phyloP scores from a whole-genome alignment of 495 filamentous ascomycete genomes.

The Aspergillus carlsbadensis region DNA sequence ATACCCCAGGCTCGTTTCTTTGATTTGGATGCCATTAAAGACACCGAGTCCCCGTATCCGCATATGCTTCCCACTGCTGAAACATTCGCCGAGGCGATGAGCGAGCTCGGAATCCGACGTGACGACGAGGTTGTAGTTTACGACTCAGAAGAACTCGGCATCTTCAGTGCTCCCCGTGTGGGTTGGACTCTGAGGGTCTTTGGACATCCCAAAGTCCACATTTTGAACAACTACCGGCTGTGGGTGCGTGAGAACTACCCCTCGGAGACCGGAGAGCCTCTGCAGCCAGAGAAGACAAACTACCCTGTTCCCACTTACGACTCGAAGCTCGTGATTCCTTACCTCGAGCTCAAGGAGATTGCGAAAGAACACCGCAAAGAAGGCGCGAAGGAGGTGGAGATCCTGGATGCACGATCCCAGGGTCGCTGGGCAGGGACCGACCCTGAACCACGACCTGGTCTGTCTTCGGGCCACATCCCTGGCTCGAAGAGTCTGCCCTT shows the following conservation, averaged over 20 bases:
- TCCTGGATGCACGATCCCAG: constrained; percentile 81
- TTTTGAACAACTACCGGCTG: constrained; percentile 90
- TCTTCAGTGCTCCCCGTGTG: constrained; percentile 90
- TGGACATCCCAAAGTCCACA: constrained; percentile 84
- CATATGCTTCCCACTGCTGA: constrained; percentile 91
- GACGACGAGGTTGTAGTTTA: constrained; percentile 94
- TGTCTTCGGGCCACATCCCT: constrained; percentile 92
- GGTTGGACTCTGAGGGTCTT: constrained; percentile 91
- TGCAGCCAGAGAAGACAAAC: constrained; percentile 51
- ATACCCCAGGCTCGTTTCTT: constrained; percentile 95
- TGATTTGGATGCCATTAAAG: constrained; percentile 87
- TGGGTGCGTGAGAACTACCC: constrained; percentile 84
- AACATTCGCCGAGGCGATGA: constrained; percentile 84
- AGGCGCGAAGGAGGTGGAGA: constrained; percentile 75
- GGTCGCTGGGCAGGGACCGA: constrained; percentile 80
- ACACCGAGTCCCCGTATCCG: constrained; percentile 82
- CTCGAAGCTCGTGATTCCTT: constrained; percentile 59
- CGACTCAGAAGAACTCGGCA: constrained; percentile 81
- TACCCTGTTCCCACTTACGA: constrained; percentile 59
- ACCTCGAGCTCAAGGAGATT: constrained; percentile 76
- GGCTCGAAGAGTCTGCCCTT: constrained; percentile 83
- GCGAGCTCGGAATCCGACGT: constrained; percentile 74
- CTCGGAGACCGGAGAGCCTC: constrained; percentile 73
- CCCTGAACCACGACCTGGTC: constrained; percentile 80
- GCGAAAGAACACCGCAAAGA: constrained; percentile 75